These are phyloP conservation scores for Claviceps sp. DNA, from an alignment of 2,329 filamentous ascomycete species.

Conservation along the genomic window DNA sequence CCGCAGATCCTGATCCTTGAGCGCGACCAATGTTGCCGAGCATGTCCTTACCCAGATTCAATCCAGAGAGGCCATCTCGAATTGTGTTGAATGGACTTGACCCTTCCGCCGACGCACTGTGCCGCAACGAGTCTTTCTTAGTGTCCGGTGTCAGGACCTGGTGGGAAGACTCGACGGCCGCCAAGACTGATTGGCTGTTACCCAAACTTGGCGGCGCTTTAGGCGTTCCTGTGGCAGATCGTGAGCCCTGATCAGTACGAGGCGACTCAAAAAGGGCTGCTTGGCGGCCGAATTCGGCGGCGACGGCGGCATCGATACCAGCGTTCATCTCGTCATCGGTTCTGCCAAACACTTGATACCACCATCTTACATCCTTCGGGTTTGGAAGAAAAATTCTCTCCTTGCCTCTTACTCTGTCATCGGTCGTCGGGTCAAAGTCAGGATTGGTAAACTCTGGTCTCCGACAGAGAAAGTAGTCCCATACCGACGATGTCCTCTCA, in stretches of 20 bases:
- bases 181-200: conserved; percentile 39
- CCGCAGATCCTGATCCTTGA: conserved; percentile 12
- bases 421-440: conserved; percentile 58
- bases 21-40: conserved; percentile 21
- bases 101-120: conserved; percentile 32
- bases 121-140: conserved; percentile 24
- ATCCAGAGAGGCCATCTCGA: conserved; percentile 32
- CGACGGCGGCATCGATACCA: conserved; percentile 39
- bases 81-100: conserved; percentile 31
- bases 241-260: conserved; percentile 13
- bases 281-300: conserved; percentile 30
- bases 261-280: conserved; percentile 21
- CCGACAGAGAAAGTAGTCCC: conserved; percentile 86
- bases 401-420: conserved; percentile 66
- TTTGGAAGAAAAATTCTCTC: conserved; percentile 77
- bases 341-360: conserved; percentile 76
- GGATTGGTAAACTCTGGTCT: conserved; percentile 71
- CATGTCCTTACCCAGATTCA: conserved; percentile 35
- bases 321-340: conserved; percentile 90
- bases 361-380: conserved; percentile 76
- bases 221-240: conserved; percentile 18
- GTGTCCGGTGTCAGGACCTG: conserved; percentile 32
- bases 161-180: conserved; percentile 45
- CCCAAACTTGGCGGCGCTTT: conserved; percentile 25
- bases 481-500: conserved; percentile 73